Percentiles rank a stretch among this genome's conserved stretches.
These are phyloP conservation scores for Gossypium herbaceum DNA, from an alignment of 345 rosid genomes.

Conservation along the genomic window DNA sequence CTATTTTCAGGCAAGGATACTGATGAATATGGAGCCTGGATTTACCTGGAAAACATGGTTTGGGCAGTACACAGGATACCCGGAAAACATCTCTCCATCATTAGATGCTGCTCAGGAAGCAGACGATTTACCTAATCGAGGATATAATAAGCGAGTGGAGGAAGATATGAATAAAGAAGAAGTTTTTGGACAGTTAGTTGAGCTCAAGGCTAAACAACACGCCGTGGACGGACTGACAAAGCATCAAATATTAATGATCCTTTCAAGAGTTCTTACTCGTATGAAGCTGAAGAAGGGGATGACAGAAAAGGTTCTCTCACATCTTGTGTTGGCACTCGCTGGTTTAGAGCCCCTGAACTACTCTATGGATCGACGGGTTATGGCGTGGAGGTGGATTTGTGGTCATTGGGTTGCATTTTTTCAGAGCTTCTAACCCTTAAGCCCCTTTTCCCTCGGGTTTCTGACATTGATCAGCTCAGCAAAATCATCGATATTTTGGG, in stretches of 20 bases:
- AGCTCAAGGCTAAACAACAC: conserved; percentile 46
- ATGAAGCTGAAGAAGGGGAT: conserved; percentile 55
- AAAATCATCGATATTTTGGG: conserved; percentile 58
- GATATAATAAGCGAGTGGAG: conserved; percentile 20
- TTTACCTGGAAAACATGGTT: not conserved
- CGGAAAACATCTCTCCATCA: conserved; percentile 29
- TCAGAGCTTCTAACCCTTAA: conserved; percentile 71
- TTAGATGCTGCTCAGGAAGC: conserved; percentile 36
- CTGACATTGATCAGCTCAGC: conserved; percentile 87
- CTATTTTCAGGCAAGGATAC: conserved; percentile 73
- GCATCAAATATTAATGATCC: conserved; percentile 57
- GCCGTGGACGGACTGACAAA: conserved; percentile 48
- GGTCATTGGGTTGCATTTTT: conserved; percentile 91
- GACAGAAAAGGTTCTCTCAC: conserved; percentile 56
- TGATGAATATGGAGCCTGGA: conserved; percentile 64
- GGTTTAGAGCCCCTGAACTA: conserved; percentile 94
- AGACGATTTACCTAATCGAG: conserved; percentile 18
- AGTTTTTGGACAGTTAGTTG: conserved; percentile 44
- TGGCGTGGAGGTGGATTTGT: conserved; percentile 76
- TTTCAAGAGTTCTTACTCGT: conserved; percentile 46
- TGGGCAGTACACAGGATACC: conserved; percentile 25
- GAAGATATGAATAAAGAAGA: conserved; percentile 41
- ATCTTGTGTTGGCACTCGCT: conserved; percentile 92
- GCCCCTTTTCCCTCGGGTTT: conserved; percentile 81
- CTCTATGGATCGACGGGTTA: conserved; percentile 84